Base-by-base conservation (phyloP, 2,329 filamentous ascomycete species). In the Alternaria dauci region DNA sequence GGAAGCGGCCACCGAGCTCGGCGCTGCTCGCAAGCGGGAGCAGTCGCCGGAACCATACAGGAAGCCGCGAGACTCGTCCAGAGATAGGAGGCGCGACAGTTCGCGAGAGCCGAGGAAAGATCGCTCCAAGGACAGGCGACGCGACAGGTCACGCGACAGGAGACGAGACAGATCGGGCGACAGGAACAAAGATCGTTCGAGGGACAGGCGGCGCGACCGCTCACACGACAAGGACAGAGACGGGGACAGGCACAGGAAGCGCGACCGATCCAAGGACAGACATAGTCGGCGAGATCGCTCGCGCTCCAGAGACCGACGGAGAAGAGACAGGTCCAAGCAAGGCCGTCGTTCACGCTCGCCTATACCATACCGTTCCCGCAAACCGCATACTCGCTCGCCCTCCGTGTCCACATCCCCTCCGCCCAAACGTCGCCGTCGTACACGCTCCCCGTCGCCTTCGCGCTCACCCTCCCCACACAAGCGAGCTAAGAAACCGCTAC, bases 391-490 rank as follows among this genome's bases (percentile, higher is more conserved):
- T 23, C 68, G 60, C 55, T 76, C 74, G 23, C 67, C 65, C 8
- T 72, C 71, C n/a, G 60, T 60, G 18, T 74, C 74, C 1, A 58
- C 61, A 8, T 72, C 71, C 18, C 72, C 71, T 25, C 65, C 71
- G 23, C 72, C 72, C 14, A 81, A 79, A 58, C 77, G 76, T 54
- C 72, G 69, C 43, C 75, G 73, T 44, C 73, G 68, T 32, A 75
- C 74, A 50, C 63, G 67, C 58, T 71, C 75, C 53, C 48, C 66
- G 56, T 67, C 65, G 18, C 67, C 70, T 7, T 69, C 69, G 3
- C 81, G 84, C 26, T 80, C 82, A 56, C 75, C 81, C 32, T 78
- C 80, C 51, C 78, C 83, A 64, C 70, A 78, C 38, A 72, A 78
- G 28, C 75, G 79, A 66, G 72, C 79, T 42, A 75, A 80, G 59